Evolutionary conservation across 768 basidiomycete genomes (phyloP).

Genomic region (Lentinula boryana): DNA sequence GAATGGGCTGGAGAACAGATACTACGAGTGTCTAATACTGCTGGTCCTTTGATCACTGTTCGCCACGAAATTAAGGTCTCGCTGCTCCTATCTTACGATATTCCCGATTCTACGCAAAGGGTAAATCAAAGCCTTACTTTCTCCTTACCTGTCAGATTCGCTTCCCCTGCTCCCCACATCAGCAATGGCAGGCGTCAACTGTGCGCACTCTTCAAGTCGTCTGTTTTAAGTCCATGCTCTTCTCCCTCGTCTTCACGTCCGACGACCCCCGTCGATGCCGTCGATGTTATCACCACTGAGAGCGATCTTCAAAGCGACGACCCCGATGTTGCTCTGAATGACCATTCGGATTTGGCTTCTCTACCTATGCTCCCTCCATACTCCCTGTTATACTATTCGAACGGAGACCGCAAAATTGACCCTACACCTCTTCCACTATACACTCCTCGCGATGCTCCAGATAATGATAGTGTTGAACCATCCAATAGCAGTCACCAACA

Average conservation of each 20-base stretch:
- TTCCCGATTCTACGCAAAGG: constrained; percentile 27
- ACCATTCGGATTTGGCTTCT: background rate
- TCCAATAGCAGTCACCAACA: background rate
- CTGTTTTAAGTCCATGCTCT: constrained; percentile 12
- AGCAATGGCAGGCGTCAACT: constrained; percentile 11
- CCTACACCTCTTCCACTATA: constrained; percentile 65
- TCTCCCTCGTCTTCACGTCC: constrained; percentile 10
- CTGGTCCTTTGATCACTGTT: constrained; percentile 52
- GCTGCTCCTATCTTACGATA: constrained; percentile 52
- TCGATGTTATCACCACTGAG: background rate
- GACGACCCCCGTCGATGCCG: background rate
- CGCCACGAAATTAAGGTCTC: constrained; percentile 46
- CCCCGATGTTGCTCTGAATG: background rate
- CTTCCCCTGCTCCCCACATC: constrained; percentile 30
- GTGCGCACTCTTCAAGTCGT: constrained; percentile 6
- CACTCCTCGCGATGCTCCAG: constrained; percentile 27
- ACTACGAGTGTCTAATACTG: constrained; percentile 37
- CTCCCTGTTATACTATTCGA: constrained; percentile 69
- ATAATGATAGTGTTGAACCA: background rate
- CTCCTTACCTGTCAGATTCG: constrained; percentile 47
- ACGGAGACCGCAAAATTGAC: constrained; percentile 71
- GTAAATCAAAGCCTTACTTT: constrained; percentile 33
- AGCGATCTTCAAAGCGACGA: background rate
- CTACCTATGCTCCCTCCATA: constrained; percentile 54
- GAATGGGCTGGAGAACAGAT: constrained; percentile 34